A percentile compares a stretch with the other conserved stretches of the same genome.
These are phyloP conservation scores for Wickerhamiella alocasiicola DNA, from an alignment of 805 yeast genomes.

Conservation along the genomic window DNA sequence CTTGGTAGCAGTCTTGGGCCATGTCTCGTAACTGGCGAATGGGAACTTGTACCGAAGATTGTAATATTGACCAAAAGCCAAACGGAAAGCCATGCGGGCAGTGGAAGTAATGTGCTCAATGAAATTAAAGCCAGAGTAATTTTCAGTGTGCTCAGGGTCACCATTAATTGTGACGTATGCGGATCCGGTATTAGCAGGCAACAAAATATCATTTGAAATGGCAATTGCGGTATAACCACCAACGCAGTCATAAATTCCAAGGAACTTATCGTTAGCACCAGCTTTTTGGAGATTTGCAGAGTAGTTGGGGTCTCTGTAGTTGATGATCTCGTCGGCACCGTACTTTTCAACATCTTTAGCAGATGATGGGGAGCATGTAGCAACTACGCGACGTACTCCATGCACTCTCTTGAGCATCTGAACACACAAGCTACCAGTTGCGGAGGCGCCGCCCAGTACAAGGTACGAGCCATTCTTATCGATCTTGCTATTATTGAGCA, in stretches of 20 bases:
- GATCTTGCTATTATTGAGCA: constrained; percentile 30
- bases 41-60: constrained; percentile 24
- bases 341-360: constrained; percentile 31
- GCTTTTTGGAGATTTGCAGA: neutral
- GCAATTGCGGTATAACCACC: constrained; percentile 44
- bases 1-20: constrained; percentile 34
- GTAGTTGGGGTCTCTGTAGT: constrained; percentile 17
- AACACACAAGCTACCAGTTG: constrained; percentile 46
- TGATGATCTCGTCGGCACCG: constrained; percentile 43
- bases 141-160: constrained; percentile 26
- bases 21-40: constrained; percentile 18
- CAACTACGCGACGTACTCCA: constrained; percentile 40
- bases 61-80: constrained; percentile 21
- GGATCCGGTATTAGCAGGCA: constrained; percentile 30
- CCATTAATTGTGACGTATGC: constrained; percentile 47
- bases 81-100: constrained; percentile 22
- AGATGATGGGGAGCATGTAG: constrained; percentile 42
- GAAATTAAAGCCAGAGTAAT: neutral
- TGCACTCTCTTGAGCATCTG: constrained; percentile 43
- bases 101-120: neutral
- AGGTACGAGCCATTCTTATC: constrained; percentile 38
- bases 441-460: constrained; percentile 62
- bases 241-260: constrained; percentile 50
- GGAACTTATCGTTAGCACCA: constrained; percentile 30
- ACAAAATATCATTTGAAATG: constrained; percentile 33